Conservation (phyloP, 371 early-diverging fungal genomes). For the Mortierella sp. region DNA sequence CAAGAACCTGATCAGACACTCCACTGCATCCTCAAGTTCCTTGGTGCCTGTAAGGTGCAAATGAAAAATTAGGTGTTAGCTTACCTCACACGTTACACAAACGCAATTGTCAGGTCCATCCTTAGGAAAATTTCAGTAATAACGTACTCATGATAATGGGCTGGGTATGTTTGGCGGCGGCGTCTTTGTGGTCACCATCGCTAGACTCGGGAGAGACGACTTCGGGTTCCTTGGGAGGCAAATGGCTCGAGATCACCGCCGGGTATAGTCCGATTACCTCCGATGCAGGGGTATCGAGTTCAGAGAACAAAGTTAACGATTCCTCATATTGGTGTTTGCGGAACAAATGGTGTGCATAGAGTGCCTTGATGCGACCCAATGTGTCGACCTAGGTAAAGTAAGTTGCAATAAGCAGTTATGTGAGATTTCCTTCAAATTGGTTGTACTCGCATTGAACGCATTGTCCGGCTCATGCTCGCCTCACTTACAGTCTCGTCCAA, state of each 20-base stretch:
- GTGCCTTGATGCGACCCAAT: conserved; percentile 76
- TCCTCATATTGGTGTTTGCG: conserved; percentile 81
- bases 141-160: conserved; percentile 53
- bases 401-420: background rate
- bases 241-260: conserved; percentile 69
- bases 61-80: background rate
- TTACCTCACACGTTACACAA: background rate
- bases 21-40: conserved; percentile 74
- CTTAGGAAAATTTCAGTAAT: background rate
- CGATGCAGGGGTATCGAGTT: conserved; percentile 84
- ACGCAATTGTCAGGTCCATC: background rate
- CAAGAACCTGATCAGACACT: conserved; percentile 76
- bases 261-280: conserved; percentile 91
- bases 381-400: conserved; percentile 60
- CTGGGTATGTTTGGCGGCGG: conserved; percentile 20
- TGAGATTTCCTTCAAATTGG: background rate
- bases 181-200: conserved; percentile 9
- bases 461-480: too few species aligned
- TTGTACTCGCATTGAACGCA: background rate
- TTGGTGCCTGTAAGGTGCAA: conserved; percentile 34
- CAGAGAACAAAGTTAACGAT: conserved; percentile 82
- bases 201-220: conserved; percentile 22
- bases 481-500: conserved; percentile 80
- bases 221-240: conserved; percentile 36
- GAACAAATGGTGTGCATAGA: conserved; percentile 91